A percentile compares a stretch with the other conserved stretches of the same genome.
These are phyloP conservation scores for Tillandsia fasciculata DNA, from an alignment of 176 grass and related monocot genomes.

Conservation along the genomic window DNA sequence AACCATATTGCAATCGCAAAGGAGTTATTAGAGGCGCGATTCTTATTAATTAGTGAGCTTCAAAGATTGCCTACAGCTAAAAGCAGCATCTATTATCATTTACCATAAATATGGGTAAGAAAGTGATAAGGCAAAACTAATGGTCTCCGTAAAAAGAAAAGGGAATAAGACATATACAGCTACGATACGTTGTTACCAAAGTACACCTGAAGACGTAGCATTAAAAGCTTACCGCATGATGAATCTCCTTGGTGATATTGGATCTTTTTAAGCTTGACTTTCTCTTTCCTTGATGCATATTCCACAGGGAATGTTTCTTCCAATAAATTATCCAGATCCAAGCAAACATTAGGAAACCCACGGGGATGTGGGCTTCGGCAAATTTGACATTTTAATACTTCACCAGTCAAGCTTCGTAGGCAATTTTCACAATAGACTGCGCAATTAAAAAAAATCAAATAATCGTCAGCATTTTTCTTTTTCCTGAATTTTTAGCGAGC, in stretches of 20 bases:
- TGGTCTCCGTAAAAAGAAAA: too few species aligned
- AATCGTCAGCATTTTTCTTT: constrained; percentile 3
- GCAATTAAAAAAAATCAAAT: constrained; percentile 11
- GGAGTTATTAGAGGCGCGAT: background rate
- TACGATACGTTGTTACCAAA: background rate
- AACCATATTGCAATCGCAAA: background rate
- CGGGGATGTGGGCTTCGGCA: constrained; percentile 70
- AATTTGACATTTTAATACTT: constrained; percentile 50
- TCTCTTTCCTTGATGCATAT: constrained; percentile 48
- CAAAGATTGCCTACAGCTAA: too few species aligned
- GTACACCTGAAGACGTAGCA: background rate
- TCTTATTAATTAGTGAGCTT: too few species aligned
- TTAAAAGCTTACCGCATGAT: constrained; percentile 55
- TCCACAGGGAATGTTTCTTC: constrained; percentile 71
- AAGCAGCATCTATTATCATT: too few species aligned
- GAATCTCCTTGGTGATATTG: constrained; percentile 22
- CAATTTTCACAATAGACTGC: constrained; percentile 82
- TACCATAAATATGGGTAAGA: too few species aligned
- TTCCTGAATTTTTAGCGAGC: constrained; percentile 5
- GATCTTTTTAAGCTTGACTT: constrained; percentile 29
- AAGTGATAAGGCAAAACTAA: too few species aligned
- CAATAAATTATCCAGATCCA: constrained; percentile 70
- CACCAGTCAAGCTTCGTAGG: constrained; percentile 33
- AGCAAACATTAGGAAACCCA: constrained; percentile 71
- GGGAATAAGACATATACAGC: too few species aligned